phyloP scores from a whole-genome alignment of 2,329 filamentous ascomycete genomes.

The Byssochlamys sp. region DNA sequence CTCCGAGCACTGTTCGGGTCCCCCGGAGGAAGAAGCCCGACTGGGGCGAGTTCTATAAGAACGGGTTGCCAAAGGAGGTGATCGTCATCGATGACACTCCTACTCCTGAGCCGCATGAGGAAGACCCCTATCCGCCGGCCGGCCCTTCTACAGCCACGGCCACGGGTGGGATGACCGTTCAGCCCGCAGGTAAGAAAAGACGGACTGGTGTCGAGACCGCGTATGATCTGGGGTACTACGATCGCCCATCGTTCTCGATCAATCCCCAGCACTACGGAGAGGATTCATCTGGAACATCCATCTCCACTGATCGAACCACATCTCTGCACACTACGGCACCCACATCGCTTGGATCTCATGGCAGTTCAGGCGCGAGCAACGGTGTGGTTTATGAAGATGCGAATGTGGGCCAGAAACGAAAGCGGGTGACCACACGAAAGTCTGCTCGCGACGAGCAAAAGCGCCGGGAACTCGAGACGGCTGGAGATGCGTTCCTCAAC shows the following conservation, averaged over 20 bases:
- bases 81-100: conserved; percentile 70
- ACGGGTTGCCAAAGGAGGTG: conserved; percentile 72
- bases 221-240: conserved; percentile 65
- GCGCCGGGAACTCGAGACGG: conserved; percentile 60
- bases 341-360: conserved; percentile 68
- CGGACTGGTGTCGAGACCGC: conserved; percentile 53
- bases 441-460: conserved; percentile 75
- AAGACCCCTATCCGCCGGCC: conserved; percentile 12
- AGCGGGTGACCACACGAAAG: conserved; percentile 65
- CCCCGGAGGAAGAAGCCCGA: conserved; percentile 52
- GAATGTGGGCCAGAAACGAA: conserved; percentile 74
- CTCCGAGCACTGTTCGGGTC: conserved; percentile 34
- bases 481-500: conserved; percentile 61
- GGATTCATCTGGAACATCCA: conserved; percentile 58
- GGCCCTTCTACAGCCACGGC: conserved; percentile 18
- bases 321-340: conserved; percentile 80
- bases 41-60: conserved; percentile 73
- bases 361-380: conserved; percentile 41
- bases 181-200: conserved; percentile 58
- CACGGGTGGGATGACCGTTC: conserved; percentile 19
- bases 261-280: conserved; percentile 61
- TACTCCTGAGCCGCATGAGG: conserved; percentile 29
- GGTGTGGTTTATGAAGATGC: conserved; percentile 58
- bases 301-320: conserved; percentile 73
- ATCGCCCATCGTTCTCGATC: conserved; percentile 61